These are phyloP conservation scores for Fusarium pseudoanthophilum DNA, from an alignment of 2,329 filamentous ascomycete genomes.

Conservation along the genomic window DNA sequence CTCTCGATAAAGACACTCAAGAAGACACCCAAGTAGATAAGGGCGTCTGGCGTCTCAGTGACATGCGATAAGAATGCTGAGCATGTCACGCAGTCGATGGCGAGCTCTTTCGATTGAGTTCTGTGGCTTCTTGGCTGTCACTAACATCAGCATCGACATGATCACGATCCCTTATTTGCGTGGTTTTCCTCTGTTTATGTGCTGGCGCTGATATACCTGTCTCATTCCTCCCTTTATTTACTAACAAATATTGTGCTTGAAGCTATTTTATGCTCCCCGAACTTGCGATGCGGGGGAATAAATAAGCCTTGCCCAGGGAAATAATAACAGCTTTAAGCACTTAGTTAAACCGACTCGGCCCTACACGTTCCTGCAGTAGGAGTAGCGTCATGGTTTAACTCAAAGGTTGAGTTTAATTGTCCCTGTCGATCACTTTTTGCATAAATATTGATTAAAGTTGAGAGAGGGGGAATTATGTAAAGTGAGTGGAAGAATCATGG, in stretches of 20 bases:
- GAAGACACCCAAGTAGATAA: not conserved
- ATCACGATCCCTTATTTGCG: not conserved
- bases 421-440: constrained; percentile 4
- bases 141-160: not conserved
- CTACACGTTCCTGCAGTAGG: constrained; percentile 23
- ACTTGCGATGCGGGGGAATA: constrained; percentile 8
- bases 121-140: not conserved
- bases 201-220: not conserved
- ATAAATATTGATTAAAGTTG: not conserved
- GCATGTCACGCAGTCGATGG: not conserved
- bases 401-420: constrained; percentile 24
- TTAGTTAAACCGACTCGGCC: not conserved
- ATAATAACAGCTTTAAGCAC: not conserved
- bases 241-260: not conserved
- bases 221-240: not conserved
- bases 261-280: not conserved
- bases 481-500: not conserved
- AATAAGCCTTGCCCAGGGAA: constrained; percentile 3
- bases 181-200: not conserved
- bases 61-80: not conserved
- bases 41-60: not conserved
- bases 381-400: constrained; percentile 36
- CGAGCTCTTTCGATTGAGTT: constrained; percentile 1
- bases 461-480: not conserved
- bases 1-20: not conserved